phyloP scores from a whole-genome alignment of 106 monocot species.

The Gastrodia elata region DNA sequence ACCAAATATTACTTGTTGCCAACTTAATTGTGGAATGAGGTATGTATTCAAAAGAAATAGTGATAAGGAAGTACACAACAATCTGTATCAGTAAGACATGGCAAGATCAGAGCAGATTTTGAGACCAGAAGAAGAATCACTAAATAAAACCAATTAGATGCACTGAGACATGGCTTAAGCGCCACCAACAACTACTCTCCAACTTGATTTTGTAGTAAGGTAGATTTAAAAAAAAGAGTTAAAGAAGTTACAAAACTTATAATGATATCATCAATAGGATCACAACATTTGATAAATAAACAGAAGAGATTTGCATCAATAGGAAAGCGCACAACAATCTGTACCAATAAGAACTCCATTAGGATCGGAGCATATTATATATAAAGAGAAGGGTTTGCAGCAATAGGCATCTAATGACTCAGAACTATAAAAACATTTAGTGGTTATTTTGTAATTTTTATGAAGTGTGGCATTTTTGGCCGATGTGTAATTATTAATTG shows the following conservation, averaged over 20 bases:
- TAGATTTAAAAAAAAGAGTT: no score
- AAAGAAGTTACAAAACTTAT: no score
- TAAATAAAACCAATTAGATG: neutral
- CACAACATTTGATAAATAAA: no score
- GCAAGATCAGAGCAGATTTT: neutral
- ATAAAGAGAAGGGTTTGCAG: neutral
- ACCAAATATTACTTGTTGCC: slow-evolving; percentile 31
- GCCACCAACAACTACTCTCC: no score
- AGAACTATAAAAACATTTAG: no score
- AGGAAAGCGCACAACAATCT: neutral
- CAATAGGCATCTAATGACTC: no score
- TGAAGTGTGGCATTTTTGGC: no score
- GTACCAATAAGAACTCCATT: neutral
- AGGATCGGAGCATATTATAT: neutral
- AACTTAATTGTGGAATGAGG: slow-evolving; percentile 39
- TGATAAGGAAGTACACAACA: slow-evolving; percentile 49
- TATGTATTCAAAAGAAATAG: slow-evolving; percentile 47
- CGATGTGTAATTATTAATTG: no score
- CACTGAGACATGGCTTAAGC: neutral
- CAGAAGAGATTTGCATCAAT: no score
- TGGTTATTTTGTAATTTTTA: no score
- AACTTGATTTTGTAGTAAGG: no score
- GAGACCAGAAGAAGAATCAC: neutral
- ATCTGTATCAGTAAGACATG: slow-evolving; percentile 38
- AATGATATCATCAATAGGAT: no score